phyloP scores from a whole-genome alignment of 164 flowering plant genomes.

The Chimonanthus praecox region DNA sequence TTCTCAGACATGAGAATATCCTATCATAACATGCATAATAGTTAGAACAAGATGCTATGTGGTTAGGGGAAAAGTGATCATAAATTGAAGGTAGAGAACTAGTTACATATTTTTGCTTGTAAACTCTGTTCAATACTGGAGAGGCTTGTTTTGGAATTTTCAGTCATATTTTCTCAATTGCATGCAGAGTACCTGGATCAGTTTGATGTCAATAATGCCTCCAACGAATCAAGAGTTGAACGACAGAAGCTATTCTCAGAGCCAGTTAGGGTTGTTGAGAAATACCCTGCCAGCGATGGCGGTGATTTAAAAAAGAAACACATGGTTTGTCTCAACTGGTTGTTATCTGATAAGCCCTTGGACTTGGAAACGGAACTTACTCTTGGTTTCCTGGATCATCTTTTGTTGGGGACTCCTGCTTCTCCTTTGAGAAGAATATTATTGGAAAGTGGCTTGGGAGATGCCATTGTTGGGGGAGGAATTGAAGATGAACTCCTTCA shows the following conservation, averaged over 20 bases:
- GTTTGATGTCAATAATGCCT: slow-evolving; percentile 75
- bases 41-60: too few relatives aligned
- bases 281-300: slow-evolving; percentile 85
- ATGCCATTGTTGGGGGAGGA: slow-evolving; percentile 95
- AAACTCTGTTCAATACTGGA: background rate
- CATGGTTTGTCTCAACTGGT: slow-evolving; percentile 97
- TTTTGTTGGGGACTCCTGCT: slow-evolving; percentile 96
- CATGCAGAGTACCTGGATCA: slow-evolving; percentile 67
- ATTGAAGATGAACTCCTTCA: slow-evolving; percentile 93
- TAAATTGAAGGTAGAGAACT: background rate
- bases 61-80: background rate
- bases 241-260: slow-evolving; percentile 68
- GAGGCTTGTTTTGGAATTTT: background rate
- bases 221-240: slow-evolving; percentile 55
- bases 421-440: slow-evolving; percentile 87
- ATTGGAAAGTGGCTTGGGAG: slow-evolving; percentile 92
- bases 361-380: slow-evolving; percentile 94
- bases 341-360: slow-evolving; percentile 83
- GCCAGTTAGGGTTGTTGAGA: slow-evolving; percentile 78
- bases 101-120: background rate
- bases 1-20: too few relatives aligned
- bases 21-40: too few relatives aligned
- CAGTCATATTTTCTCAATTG: background rate
- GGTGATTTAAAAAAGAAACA: slow-evolving; percentile 84
- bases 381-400: slow-evolving; percentile 92